Evolutionary conservation across 345 rosid genomes (phyloP).

Genomic region (Boechera retrofracta): DNA sequence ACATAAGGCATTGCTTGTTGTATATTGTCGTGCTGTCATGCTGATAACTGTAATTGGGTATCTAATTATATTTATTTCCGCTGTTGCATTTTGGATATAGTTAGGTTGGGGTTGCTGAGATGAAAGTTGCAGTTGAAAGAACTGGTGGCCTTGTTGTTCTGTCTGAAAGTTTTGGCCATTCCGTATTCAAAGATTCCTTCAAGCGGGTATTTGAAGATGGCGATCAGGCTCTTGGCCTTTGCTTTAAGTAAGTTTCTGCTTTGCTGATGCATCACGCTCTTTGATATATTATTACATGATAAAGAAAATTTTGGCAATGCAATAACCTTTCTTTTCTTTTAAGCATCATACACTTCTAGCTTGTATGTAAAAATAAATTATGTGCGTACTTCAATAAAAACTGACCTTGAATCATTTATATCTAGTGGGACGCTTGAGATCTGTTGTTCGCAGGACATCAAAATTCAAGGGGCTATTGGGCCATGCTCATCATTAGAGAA

Average conservation of each 20-base stretch:
- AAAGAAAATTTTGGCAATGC: neutral
- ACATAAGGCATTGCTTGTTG: conserved; percentile 9
- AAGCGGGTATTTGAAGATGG: conserved; percentile 73
- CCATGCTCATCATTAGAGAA: conserved; percentile 87
- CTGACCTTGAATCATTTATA: conserved; percentile 25
- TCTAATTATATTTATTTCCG: neutral
- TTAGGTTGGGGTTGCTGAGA: conserved; percentile 80
- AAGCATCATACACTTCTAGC: neutral
- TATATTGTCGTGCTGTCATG: neutral
- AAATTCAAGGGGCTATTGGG: conserved; percentile 81
- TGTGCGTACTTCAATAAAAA: neutral
- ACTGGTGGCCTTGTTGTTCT: conserved; percentile 84
- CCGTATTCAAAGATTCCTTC: conserved; percentile 74
- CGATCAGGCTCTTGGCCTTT: conserved; percentile 81
- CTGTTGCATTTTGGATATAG: conserved; percentile 17
- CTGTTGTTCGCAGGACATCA: conserved; percentile 69
- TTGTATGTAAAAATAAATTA: neutral
- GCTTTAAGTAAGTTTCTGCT: conserved; percentile 68
- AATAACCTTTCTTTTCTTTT: neutral
- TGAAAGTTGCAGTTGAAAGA: conserved; percentile 77
- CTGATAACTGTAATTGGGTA: neutral
- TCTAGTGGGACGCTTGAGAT: conserved; percentile 77
- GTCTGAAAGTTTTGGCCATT: conserved; percentile 85
- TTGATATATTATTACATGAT: neutral
- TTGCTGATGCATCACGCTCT: conserved; percentile 1